Base-by-base conservation (phyloP, 2,329 filamentous ascomycete genomes). In the Emmonsia crescens region DNA sequence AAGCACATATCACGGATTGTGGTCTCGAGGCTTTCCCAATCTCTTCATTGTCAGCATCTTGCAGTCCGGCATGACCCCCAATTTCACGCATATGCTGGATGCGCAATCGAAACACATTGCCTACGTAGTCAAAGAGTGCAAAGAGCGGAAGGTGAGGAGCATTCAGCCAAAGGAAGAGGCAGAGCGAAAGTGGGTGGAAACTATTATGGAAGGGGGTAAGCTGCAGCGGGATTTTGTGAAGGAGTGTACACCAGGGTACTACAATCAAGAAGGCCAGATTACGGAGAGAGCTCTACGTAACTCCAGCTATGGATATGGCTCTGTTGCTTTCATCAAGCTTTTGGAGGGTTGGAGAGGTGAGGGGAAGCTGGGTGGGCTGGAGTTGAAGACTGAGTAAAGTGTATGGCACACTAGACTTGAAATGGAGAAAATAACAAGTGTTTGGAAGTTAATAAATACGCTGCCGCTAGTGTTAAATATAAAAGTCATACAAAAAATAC, bases 21-120 rank as follows among this genome's bases (percentile, higher is more conserved):
- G 75, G 5, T 77, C 73, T 0, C 71, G 73, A 64, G 76, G 74
- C 0, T 85, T 85, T 62, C 83, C 83, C 1, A 85, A 85, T 65
- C 66, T 84, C 55, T 80, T 83, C 75, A 78, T 79, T 66, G 67
- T 76, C 0, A 77, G 77, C 14, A 66, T 75, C 0, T 61, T 69
- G n/a, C 81, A 83, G 69, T 67, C 71, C 0, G 76, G 71, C 42
- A 8, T 51, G 48, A 27, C 48, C 6, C n/a, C 21, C 6, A 51
- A 51, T 29, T 51, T 24, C n/a, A 24, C 21, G 1, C 48, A 51
- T 51, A 27, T 51, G n/a, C n/a, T 27, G n/a, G 48, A 1, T 6
- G 48, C 1, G 48, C 48, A 51, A 27, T 24, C 48, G n/a, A 51
- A 27, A n/a, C 48, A 51, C 21, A 51, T 51, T 27, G 48, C 12